Percentiles rank a stretch among this genome's conserved stretches.
These are phyloP conservation scores for Articulospora tetracladia DNA, from an alignment of 495 filamentous ascomycete species.

Conservation along the genomic window DNA sequence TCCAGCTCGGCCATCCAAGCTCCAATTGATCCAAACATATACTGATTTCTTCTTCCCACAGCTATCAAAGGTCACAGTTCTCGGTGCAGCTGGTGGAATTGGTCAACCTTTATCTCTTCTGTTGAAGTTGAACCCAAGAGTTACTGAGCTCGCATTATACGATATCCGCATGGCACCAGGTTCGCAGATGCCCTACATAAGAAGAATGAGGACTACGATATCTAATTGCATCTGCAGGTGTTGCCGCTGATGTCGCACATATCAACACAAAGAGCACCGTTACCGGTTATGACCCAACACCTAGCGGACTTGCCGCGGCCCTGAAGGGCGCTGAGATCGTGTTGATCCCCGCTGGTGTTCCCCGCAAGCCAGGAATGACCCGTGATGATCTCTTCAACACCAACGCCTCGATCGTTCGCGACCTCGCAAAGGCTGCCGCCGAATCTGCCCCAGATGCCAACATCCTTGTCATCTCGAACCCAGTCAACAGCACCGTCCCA, in stretches of 20 bases:
- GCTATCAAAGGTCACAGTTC: constrained; percentile 94
- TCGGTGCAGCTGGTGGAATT: constrained; percentile 95
- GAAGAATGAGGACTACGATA: background rate
- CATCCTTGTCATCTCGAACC: constrained; percentile 96
- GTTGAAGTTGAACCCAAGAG: constrained; percentile 93
- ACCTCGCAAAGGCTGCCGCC: constrained; percentile 93
- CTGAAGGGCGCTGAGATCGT: constrained; percentile 89
- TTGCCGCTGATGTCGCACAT: constrained; percentile 95
- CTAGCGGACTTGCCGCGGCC: constrained; percentile 67
- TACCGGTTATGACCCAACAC: constrained; percentile 77
- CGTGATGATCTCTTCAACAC: constrained; percentile 99
- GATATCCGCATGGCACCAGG: constrained; percentile 94
- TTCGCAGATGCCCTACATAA: constrained; percentile 38
- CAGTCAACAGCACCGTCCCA: constrained; percentile 98
- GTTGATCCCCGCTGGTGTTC: constrained; percentile 96
- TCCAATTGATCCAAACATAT: constrained; percentile 2
- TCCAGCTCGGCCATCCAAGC: background rate
- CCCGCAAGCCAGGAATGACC: constrained; percentile 99
- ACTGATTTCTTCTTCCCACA: constrained; percentile 42
- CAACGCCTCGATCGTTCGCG: constrained; percentile 98
- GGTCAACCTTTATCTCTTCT: constrained; percentile 96
- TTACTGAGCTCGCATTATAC: constrained; percentile 91
- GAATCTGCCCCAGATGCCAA: constrained; percentile 88
- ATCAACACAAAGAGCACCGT: constrained; percentile 98
- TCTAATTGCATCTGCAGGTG: constrained; percentile 54